These are phyloP conservation scores for Termitomyces sp. DNA, from an alignment of 768 basidiomycete species.

Conservation along the genomic window DNA sequence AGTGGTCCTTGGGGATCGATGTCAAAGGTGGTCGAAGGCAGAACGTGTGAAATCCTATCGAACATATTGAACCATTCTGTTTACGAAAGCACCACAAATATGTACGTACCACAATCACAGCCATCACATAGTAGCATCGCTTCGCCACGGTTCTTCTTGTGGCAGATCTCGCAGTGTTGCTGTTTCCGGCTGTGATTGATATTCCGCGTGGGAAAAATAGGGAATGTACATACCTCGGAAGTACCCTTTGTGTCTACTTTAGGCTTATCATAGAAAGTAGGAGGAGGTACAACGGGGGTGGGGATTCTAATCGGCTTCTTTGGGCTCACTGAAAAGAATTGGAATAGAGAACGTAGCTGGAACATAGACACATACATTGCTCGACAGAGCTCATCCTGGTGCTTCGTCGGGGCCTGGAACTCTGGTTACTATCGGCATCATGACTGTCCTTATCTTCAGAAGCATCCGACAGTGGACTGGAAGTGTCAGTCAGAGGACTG, in stretches of 20 bases:
- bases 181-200: conserved; percentile 25
- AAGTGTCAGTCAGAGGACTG: conserved; percentile 72
- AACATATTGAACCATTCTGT: neutral
- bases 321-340: conserved; percentile 22
- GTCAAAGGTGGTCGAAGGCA: conserved; percentile 90
- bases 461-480: conserved; percentile 74
- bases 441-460: conserved; percentile 69
- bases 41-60: conserved; percentile 89
- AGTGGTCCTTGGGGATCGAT: conserved; percentile 86
- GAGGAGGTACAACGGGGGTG: conserved; percentile 33
- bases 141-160: conserved; percentile 80
- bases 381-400: conserved; percentile 49
- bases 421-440: conserved; percentile 40
- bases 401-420: conserved; percentile 42
- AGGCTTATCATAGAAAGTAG: conserved; percentile 42
- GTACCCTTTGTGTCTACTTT: conserved; percentile 38
- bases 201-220: conserved; percentile 20
- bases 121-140: conserved; percentile 76
- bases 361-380: conserved; percentile 29
- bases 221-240: conserved; percentile 43
- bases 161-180: conserved; percentile 92
- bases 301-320: conserved; percentile 24
- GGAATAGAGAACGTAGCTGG: conserved; percentile 5
- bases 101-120: conserved; percentile 37
- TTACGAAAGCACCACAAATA: neutral